A percentile compares a stretch with the other conserved stretches of the same genome.
Conservation (phyloP, 2,329 filamentous ascomycete species). For the Phyllosticta paracitricarpa region DNA sequence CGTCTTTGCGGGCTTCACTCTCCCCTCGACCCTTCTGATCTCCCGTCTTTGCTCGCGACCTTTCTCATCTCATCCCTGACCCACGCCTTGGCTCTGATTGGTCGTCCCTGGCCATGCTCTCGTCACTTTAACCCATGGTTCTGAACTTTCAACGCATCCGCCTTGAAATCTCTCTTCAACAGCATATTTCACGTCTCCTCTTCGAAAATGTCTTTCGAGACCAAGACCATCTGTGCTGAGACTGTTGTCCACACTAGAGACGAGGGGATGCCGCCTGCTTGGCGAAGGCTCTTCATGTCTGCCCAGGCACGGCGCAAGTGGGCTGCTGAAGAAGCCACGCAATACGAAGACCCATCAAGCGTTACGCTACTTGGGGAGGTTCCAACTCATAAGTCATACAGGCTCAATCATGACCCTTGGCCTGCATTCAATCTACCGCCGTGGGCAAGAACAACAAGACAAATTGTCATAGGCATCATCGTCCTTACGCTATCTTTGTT, state of each 20-base stretch:
- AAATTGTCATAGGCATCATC: conserved; percentile 15
- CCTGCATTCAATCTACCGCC: background rate
- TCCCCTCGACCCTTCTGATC: background rate
- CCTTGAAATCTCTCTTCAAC: conserved; percentile 9
- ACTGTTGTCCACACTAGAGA: background rate
- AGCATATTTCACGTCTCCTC: background rate
- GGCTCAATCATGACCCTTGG: background rate
- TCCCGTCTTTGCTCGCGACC: background rate
- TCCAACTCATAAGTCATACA: background rate
- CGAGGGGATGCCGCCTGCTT: conserved; percentile 13
- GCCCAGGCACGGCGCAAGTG: conserved; percentile 16
- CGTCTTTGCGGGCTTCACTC: background rate
- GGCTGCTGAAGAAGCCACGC: background rate
- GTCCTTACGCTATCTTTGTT: conserved; percentile 22
- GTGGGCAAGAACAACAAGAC: conserved; percentile 9
- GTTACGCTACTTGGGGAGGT: background rate
- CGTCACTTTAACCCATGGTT: background rate
- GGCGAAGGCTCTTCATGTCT: conserved; percentile 22
- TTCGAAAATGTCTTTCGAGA: background rate
- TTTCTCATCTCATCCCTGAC: background rate
- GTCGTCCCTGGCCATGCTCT: background rate
- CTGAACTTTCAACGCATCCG: conserved; percentile 12
- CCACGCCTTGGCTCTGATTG: background rate
- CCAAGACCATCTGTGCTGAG: background rate
- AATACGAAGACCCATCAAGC: conserved; percentile 1